Evolutionary conservation across 805 yeast genomes (phyloP).

Genomic region (Myxozyma mucilagina): DNA sequence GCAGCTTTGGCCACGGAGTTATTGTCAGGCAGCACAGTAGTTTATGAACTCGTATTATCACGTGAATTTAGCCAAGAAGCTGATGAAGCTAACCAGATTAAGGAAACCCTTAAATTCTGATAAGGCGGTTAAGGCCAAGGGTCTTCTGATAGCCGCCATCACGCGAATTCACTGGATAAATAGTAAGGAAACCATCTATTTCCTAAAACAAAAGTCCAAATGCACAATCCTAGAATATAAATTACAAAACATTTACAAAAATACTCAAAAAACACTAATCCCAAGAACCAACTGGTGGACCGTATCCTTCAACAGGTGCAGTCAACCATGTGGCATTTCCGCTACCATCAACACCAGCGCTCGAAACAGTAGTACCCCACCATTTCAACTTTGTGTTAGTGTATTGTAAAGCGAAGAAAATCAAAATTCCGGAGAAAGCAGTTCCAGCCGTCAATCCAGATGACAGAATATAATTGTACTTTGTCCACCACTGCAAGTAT

Average conservation of each 20-base stretch:
- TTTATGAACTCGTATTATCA: no score
- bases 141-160: background rate
- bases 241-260: slow-evolving; percentile 41
- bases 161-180: background rate
- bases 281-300: slow-evolving; percentile 40
- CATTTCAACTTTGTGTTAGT: slow-evolving; percentile 46
- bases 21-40: no score
- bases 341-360: slow-evolving; percentile 26
- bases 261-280: slow-evolving; percentile 31
- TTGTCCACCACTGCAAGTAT: slow-evolving; percentile 71
- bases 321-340: slow-evolving; percentile 3
- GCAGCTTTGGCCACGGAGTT: no score
- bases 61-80: no score
- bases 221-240: slow-evolving; percentile 48
- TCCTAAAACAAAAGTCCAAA: slow-evolving; percentile 36
- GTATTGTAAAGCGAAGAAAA: slow-evolving; percentile 52
- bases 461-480: slow-evolving; percentile 65
- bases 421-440: slow-evolving; percentile 59
- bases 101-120: background rate
- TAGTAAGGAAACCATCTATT: background rate
- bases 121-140: background rate
- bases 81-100: no score
- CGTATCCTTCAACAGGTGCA: slow-evolving; percentile 27
- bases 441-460: slow-evolving; percentile 68
- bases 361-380: slow-evolving; percentile 56